Evolutionary conservation across 345 rosid genomes (phyloP), one percentile per base, ranked within the genome.

Genomic region (Gossypium thurberi): DNA sequence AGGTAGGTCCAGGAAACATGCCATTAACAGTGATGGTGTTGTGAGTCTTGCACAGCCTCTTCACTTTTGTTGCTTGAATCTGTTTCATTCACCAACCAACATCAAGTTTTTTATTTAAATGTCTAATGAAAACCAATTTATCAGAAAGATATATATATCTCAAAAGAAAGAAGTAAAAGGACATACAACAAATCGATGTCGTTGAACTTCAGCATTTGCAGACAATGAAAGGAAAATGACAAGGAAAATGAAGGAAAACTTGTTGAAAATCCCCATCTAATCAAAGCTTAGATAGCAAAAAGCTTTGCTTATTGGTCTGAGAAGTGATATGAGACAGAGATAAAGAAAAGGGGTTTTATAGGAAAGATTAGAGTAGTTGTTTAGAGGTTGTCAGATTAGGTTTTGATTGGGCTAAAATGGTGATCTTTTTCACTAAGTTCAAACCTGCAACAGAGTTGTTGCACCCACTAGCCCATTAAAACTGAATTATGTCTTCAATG

Each of bases 11-110:
- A 0, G 98, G 98, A 20, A 82, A 82, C 91, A 90, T 88, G 61
- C 98, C 98, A 73, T 94, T 94, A 0, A 94, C 98, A 8, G 98
- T 94, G 74, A 94, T 90, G 26, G 76, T 51, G 28, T 85, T 83
- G 75, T 89, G 97, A 40, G 93, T 92, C 37, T 81, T 89, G 87
- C 98, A 94, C 82, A 94, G 90, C 91, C 98, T 94, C 91, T 92
- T 89, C 86, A 94, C 97, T 78, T 79, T 80, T n/a, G 97, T 86
- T 75, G 85, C 90, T 85, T 92, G 97, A 68, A 94, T 72, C 97
- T 94, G 76, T 56, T 69, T 18, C 25, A 55, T 76, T 25, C 51
- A 25, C 6, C 2, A 1, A 15, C 4, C 6, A 46, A 17, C 66
- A 20, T 18, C 55, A 61, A 52, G 20, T 7, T 1, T 61, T 3